phyloP scores from a whole-genome alignment of 768 basidiomycete genomes.

The Cyathus striatus region DNA sequence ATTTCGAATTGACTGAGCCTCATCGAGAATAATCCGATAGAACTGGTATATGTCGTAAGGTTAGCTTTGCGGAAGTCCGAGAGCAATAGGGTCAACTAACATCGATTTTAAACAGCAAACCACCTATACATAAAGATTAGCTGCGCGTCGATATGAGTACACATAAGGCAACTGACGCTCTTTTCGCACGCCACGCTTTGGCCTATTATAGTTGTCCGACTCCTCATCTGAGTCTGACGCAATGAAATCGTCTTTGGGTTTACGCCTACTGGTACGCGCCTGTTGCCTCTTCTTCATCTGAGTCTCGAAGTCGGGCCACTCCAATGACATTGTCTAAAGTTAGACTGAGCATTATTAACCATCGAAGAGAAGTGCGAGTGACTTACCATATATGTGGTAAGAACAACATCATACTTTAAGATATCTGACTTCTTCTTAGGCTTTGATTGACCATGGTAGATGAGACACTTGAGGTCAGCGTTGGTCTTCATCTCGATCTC shows the following conservation, averaged over 20 bases:
- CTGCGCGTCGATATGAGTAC: no score
- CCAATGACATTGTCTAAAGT: slow-evolving; percentile 46
- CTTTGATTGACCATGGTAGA: slow-evolving; percentile 57
- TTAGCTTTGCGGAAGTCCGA: no score
- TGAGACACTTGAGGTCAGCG: slow-evolving; percentile 39
- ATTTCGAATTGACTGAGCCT: slow-evolving; percentile 53
- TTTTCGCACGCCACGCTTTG: no score
- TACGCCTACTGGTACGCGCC: slow-evolving; percentile 23
- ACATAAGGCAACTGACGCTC: no score
- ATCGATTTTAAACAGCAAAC: slow-evolving; percentile 46
- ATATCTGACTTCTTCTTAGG: slow-evolving; percentile 43
- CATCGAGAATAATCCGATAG: slow-evolving; percentile 50
- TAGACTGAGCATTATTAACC: not conserved
- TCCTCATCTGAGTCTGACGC: slow-evolving; percentile 32
- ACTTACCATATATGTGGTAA: slow-evolving; percentile 48
- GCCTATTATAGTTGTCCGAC: slow-evolving; percentile 14
- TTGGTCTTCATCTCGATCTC: slow-evolving; percentile 58
- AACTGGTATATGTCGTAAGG: slow-evolving; percentile 30
- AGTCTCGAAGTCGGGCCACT: slow-evolving; percentile 54
- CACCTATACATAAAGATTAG: slow-evolving; percentile 23
- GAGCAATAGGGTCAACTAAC: no score
- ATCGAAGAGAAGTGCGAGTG: not conserved
- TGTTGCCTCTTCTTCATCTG: slow-evolving; percentile 42
- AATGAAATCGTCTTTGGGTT: slow-evolving; percentile 25
- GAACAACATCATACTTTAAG: slow-evolving; percentile 52